A percentile compares a stretch with the other conserved stretches of the same genome.
These are phyloP conservation scores for Nigrospora oryzae DNA, from an alignment of 2,329 filamentous ascomycete species.

Conservation along the genomic window DNA sequence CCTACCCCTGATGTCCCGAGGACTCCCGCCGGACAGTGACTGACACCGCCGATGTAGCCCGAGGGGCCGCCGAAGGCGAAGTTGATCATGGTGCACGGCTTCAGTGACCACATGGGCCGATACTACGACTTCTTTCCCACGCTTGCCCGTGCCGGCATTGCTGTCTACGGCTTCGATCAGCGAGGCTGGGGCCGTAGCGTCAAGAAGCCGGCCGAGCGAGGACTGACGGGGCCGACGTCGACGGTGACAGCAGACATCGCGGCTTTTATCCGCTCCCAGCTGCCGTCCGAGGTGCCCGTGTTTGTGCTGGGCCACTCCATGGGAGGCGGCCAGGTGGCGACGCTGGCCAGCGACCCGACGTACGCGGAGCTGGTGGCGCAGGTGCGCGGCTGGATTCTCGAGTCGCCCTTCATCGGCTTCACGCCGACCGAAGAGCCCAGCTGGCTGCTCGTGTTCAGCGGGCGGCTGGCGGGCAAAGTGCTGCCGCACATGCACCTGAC, in stretches of 20 bases:
- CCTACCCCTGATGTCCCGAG: too few relatives aligned
- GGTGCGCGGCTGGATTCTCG: slow-evolving; percentile 66
- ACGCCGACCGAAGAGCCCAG: slow-evolving; percentile 56
- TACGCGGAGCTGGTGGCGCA: slow-evolving; percentile 46
- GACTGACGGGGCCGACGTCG: slow-evolving; percentile 65
- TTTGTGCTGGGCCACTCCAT: slow-evolving; percentile 90
- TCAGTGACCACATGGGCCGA: slow-evolving; percentile 74
- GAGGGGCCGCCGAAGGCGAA: slow-evolving; percentile 54
- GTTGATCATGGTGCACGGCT: slow-evolving; percentile 79
- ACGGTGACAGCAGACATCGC: slow-evolving; percentile 72
- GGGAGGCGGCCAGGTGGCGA: slow-evolving; percentile 73
- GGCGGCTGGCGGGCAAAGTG: slow-evolving; percentile 58
- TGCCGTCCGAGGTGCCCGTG: slow-evolving; percentile 46
- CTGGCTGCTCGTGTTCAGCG: slow-evolving; percentile 52
- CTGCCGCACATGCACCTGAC: slow-evolving; percentile 60
- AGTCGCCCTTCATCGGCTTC: slow-evolving; percentile 73
- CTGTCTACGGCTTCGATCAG: slow-evolving; percentile 74
- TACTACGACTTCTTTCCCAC: slow-evolving; percentile 68
- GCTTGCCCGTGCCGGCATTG: slow-evolving; percentile 64
- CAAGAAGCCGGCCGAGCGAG: slow-evolving; percentile 50
- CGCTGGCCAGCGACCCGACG: slow-evolving; percentile 40
- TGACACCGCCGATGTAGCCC: slow-evolving; percentile 31
- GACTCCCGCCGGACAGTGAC: not conserved
- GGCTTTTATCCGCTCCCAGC: slow-evolving; percentile 58
- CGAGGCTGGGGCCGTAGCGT: slow-evolving; percentile 80